Conservation (phyloP, 768 basidiomycete species). For the Arthromyces matolae region DNA sequence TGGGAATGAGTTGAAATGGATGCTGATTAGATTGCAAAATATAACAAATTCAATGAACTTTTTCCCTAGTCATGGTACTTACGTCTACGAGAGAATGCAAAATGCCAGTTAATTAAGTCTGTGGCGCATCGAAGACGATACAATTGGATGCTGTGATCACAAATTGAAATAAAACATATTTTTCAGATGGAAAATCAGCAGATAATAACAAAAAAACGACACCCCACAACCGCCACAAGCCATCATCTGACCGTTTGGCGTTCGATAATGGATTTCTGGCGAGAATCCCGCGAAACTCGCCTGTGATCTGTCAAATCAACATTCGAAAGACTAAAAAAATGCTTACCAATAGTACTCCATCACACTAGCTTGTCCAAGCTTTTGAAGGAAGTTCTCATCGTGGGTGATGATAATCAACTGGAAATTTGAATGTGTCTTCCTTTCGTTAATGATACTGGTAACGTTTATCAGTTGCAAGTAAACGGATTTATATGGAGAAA, state of each 20-base stretch:
- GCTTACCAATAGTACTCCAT: constrained; percentile 90
- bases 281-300: constrained; percentile 69
- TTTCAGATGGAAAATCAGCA: too few species aligned
- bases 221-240: too few species aligned
- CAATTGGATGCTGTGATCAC: too few species aligned
- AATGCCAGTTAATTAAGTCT: too few species aligned
- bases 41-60: too few species aligned
- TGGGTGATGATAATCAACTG: constrained; percentile 97
- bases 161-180: too few species aligned
- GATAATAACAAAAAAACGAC: too few species aligned
- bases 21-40: too few species aligned
- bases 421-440: constrained; percentile 86
- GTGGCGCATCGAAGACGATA: too few species aligned
- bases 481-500: constrained; percentile 13
- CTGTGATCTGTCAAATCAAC: constrained; percentile 33
- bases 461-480: constrained; percentile 2
- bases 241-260: constrained; percentile 62
- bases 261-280: constrained; percentile 79
- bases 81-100: too few species aligned
- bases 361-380: constrained; percentile 86
- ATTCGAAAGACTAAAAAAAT: not conserved
- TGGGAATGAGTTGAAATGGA: too few species aligned
- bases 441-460: constrained; percentile 87
- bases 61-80: too few species aligned
- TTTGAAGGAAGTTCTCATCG: constrained; percentile 91